A percentile compares a stretch with the other conserved stretches of the same genome.
phyloP scores from a whole-genome alignment of 2,329 filamentous ascomycete species.

The Huntiella decipiens region DNA sequence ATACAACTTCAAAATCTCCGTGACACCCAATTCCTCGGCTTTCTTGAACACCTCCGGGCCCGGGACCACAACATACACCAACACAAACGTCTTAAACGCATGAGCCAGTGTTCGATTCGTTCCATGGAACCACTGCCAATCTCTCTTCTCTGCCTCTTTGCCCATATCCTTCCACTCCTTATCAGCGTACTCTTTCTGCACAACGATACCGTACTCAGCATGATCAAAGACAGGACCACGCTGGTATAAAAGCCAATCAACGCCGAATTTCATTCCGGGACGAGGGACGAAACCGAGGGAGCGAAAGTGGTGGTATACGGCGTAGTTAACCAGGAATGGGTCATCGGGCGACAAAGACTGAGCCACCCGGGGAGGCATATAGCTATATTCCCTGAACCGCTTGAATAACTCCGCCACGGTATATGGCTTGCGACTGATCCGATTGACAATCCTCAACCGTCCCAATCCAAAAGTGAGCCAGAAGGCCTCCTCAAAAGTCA shows the following conservation, averaged over 20 bases:
- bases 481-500: slow-evolving; percentile 79
- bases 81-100: slow-evolving; percentile 72
- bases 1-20: slow-evolving; percentile 46
- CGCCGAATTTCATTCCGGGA: slow-evolving; percentile 82
- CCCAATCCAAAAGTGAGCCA: slow-evolving; percentile 74
- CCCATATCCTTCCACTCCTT: slow-evolving; percentile 47
- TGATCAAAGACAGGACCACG: slow-evolving; percentile 87
- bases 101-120: slow-evolving; percentile 78
- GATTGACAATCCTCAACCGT: slow-evolving; percentile 42
- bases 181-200: slow-evolving; percentile 50
- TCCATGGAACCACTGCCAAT: slow-evolving; percentile 75
- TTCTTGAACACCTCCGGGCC: slow-evolving; percentile 34
- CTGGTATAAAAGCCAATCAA: slow-evolving; percentile 87
- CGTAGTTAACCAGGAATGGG: slow-evolving; percentile 69
- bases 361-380: slow-evolving; percentile 35
- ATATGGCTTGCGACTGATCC: slow-evolving; percentile 25
- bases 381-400: slow-evolving; percentile 50
- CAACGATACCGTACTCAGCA: slow-evolving; percentile 74
- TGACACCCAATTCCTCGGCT: slow-evolving; percentile 35
- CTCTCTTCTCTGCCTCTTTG: slow-evolving; percentile 28
- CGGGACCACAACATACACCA: slow-evolving; percentile 85
- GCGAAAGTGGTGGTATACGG: slow-evolving; percentile 87
- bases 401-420: slow-evolving; percentile 38
- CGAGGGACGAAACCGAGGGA: slow-evolving; percentile 90
- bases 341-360: slow-evolving; percentile 49